A percentile compares a stretch with the other conserved stretches of the same genome.
phyloP scores from a whole-genome alignment of 2,329 filamentous ascomycete species.

The Capronia americana region DNA sequence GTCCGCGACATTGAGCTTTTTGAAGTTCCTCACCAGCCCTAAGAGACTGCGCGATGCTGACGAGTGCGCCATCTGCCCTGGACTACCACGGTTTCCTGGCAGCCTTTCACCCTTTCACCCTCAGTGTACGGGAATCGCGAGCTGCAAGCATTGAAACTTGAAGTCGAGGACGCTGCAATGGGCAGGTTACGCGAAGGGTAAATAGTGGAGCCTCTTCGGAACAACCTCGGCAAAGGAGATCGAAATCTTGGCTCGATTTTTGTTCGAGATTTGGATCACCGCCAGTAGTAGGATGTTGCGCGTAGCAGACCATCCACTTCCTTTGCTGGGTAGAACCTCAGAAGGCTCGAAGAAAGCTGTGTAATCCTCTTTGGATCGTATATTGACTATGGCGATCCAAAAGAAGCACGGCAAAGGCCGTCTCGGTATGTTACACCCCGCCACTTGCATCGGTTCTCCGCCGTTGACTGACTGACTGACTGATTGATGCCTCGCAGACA shows the following conservation, averaged over 20 bases:
- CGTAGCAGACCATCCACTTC: neutral
- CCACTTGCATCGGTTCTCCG: conserved; percentile 12
- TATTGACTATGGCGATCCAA: conserved; percentile 80
- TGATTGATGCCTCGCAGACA: conserved; percentile 68
- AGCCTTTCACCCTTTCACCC: neutral
- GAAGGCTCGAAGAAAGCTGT: neutral
- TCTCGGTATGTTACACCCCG: conserved; percentile 12
- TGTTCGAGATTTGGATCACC: neutral
- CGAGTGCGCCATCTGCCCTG: conserved; percentile 32
- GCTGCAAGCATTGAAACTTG: neutral
- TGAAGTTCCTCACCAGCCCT: conserved; percentile 33
- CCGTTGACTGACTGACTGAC: neutral
- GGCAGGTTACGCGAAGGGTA: neutral
- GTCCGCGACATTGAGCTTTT: conserved; percentile 44
- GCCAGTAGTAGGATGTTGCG: neutral
- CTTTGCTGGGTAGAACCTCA: neutral
- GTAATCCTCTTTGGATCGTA: neutral
- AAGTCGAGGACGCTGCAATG: neutral
- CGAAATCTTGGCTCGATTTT: conserved; percentile 19
- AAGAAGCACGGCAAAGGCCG: conserved; percentile 70
- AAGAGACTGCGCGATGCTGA: conserved; percentile 34
- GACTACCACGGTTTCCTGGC: neutral
- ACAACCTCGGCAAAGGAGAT: neutral
- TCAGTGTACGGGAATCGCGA: neutral
- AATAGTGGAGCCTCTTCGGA: neutral